Percentiles rank a stretch among this genome's conserved stretches.
phyloP scores from a whole-genome alignment of 2,329 filamentous ascomycete species.

The Cyphellophora europaea region DNA sequence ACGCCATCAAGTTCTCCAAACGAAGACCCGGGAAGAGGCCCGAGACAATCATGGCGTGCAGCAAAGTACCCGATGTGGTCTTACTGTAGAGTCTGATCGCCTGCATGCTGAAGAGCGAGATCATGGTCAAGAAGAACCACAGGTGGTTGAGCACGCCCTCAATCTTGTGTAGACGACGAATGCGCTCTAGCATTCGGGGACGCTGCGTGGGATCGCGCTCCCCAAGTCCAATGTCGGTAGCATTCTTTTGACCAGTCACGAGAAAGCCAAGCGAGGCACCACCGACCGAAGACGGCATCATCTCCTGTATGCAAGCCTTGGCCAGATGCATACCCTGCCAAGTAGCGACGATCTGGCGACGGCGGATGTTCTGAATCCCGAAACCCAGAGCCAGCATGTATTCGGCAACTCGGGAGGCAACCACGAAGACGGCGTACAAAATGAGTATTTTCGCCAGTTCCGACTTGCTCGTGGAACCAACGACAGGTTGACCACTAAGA shows the following conservation, averaged over 20 bases:
- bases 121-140: conserved; percentile 5
- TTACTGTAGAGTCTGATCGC: conserved; percentile 6
- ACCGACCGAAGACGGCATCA: conserved; percentile 6
- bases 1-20: not conserved
- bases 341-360: conserved; percentile 10
- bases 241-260: conserved; percentile 8
- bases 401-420: not conserved
- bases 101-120: conserved; percentile 2
- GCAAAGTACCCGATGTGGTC: not conserved
- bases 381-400: not conserved
- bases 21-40: not conserved
- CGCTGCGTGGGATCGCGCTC: conserved; percentile 8
- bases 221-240: conserved; percentile 5
- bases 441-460: conserved; percentile 5
- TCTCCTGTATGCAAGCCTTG: conserved; percentile 8
- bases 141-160: conserved; percentile 11
- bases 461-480: conserved; percentile 5
- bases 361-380: conserved; percentile 6
- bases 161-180: conserved; percentile 7
- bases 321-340: conserved; percentile 15
- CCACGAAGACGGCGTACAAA: not conserved
- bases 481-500: conserved; percentile 4
- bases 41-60: not conserved
- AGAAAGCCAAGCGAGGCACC: conserved; percentile 9
- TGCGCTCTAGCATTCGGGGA: conserved; percentile 4